These are phyloP conservation scores for Aspergillus sp. DNA, from an alignment of 2,329 filamentous ascomycete species.

Conservation along the genomic window DNA sequence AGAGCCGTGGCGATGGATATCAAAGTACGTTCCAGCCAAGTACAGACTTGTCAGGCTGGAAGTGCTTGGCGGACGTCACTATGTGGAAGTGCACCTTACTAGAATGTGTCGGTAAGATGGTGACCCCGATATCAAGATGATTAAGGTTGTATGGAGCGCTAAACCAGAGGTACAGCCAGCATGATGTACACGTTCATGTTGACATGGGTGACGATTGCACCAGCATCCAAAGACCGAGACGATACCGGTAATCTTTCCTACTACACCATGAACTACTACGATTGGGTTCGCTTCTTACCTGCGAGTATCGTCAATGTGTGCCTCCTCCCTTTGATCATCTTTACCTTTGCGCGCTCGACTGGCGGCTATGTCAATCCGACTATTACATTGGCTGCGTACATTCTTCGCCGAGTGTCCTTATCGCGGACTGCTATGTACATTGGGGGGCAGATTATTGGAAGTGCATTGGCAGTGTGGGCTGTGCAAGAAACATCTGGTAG, in stretches of 20 bases:
- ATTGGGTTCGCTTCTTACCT: neutral
- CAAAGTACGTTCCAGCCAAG: too few species aligned
- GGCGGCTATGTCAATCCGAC: neutral
- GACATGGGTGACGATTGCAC: neutral
- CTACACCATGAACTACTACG: neutral
- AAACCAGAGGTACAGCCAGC: neutral
- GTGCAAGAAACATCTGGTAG: neutral
- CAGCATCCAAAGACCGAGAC: neutral
- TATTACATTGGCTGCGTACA: neutral
- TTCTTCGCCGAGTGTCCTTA: neutral
- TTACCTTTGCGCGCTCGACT: neutral
- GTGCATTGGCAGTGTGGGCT: neutral
- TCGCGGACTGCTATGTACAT: neutral
- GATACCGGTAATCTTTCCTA: neutral
- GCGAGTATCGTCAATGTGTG: neutral
- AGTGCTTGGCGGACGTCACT: neutral
- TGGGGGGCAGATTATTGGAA: neutral
- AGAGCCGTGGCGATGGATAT: too few species aligned
- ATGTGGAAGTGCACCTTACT: neutral
- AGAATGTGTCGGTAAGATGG: neutral
- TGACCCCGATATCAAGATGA: neutral
- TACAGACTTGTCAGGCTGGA: too few species aligned
- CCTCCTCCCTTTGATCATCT: neutral
- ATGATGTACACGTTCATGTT: neutral
- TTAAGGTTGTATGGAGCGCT: neutral